phyloP scores from a whole-genome alignment of 2,329 filamentous ascomycete species.

The Pseudophaeomoniella oleicola region DNA sequence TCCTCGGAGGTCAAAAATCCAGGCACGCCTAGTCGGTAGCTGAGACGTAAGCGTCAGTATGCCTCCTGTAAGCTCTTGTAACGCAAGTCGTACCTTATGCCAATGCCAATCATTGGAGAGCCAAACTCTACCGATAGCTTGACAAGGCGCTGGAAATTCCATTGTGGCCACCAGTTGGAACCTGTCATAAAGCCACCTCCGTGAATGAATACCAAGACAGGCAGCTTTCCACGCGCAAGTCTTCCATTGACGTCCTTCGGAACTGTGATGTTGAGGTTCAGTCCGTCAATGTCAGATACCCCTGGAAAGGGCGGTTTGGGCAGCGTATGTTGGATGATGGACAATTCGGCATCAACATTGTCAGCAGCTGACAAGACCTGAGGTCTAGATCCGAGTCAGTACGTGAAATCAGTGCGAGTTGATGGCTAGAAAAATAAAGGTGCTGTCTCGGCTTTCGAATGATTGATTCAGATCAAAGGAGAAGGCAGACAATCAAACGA shows the following conservation, averaged over 20 bases:
- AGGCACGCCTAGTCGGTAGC: conserved; percentile 31
- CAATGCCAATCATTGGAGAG: conserved; percentile 31
- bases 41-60: conserved; percentile 12
- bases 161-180: conserved; percentile 38
- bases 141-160: conserved; percentile 31
- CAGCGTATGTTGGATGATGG: conserved; percentile 33
- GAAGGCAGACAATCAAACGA: neutral
- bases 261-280: neutral
- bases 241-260: neutral
- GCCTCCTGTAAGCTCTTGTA: neutral
- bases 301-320: conserved; percentile 22
- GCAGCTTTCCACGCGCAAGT: conserved; percentile 25
- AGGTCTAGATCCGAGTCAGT: conserved; percentile 15
- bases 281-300: conserved; percentile 28
- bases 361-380: conserved; percentile 23
- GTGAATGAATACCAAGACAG: conserved; percentile 39
- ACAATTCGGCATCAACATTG: conserved; percentile 31
- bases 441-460: neutral
- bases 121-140: conserved; percentile 27
- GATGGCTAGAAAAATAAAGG: neutral
- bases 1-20: conserved; percentile 36
- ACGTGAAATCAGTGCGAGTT: neutral
- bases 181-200: conserved; percentile 37
- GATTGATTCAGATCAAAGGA: neutral
- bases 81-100: conserved; percentile 23